Conservation (phyloP, 176 grass and related monocot genomes). For the Avena eriantha region DNA sequence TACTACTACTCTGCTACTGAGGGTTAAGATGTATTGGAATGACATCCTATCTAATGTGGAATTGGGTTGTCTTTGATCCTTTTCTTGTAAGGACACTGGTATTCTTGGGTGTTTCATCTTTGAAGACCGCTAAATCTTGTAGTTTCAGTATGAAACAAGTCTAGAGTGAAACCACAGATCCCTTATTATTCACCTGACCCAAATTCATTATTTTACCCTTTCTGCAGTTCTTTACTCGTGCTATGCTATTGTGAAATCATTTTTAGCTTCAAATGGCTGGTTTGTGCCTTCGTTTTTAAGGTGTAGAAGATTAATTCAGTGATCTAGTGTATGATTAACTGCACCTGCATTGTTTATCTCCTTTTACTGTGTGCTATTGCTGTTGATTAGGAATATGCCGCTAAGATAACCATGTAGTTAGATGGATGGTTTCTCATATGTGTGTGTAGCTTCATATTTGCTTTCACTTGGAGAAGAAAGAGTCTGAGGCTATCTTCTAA, state of each 20-base stretch:
- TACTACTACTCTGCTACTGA: not conserved
- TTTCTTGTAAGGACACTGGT: not conserved
- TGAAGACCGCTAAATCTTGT: not conserved
- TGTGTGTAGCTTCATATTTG: slow-evolving; percentile 3
- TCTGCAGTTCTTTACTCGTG: not conserved
- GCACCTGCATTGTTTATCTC: not conserved
- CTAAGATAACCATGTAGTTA: not conserved
- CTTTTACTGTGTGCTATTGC: not conserved
- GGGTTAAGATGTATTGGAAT: slow-evolving; percentile 7
- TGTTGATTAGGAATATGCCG: not conserved
- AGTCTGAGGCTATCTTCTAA: not conserved
- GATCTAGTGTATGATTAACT: not conserved
- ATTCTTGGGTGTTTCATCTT: not conserved
- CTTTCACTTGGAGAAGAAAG: not conserved
- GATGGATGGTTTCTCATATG: not conserved
- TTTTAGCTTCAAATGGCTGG: not conserved
- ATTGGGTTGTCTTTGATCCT: not conserved
- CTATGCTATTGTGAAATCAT: not conserved
- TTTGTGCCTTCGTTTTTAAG: not conserved
- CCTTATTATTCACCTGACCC: not conserved
- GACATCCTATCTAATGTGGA: not conserved
- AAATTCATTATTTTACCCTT: not conserved
- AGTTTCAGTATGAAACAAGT: not conserved
- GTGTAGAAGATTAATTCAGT: not conserved
- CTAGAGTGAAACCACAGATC: not conserved